Evolutionary conservation across 495 filamentous ascomycete genomes (phyloP).

Genomic region (Penicillium soppii): DNA sequence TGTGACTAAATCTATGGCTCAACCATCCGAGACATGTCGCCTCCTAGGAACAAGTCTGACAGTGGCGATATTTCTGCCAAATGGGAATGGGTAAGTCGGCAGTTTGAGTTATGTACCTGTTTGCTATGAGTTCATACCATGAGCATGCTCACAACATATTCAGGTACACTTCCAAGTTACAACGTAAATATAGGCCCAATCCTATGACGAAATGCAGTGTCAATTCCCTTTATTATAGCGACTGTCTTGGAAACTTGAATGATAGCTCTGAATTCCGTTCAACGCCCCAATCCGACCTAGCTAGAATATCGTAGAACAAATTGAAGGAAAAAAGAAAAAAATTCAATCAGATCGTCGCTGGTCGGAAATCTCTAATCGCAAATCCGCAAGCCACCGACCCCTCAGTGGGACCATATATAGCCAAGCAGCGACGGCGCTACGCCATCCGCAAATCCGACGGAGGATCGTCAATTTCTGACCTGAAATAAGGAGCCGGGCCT

Average conservation of each 20-base stretch:
- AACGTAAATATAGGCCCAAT: background rate
- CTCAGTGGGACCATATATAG: background rate
- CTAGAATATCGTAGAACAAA: too few species aligned
- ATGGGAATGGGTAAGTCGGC: background rate
- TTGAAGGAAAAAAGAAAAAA: background rate
- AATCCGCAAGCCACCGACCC: background rate
- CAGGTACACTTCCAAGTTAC: background rate
- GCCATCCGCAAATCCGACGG: slow-evolving; percentile 5
- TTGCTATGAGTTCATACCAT: background rate
- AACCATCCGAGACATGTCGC: background rate
- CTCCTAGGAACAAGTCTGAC: slow-evolving; percentile 3
- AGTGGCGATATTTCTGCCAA: background rate
- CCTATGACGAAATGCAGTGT: background rate
- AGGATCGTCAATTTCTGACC: slow-evolving; percentile 4
- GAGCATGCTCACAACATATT: background rate
- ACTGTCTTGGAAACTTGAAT: background rate
- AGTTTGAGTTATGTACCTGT: background rate
- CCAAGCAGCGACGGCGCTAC: background rate
- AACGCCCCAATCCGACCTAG: too few species aligned
- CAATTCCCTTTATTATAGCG: background rate
- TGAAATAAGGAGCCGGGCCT: background rate
- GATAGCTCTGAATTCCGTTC: too few species aligned
- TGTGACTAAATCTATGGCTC: background rate
- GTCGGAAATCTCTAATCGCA: background rate
- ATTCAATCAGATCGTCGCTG: background rate